Base-by-base conservation (phyloP, 768 basidiomycete genomes). In the Mycena maculata region DNA sequence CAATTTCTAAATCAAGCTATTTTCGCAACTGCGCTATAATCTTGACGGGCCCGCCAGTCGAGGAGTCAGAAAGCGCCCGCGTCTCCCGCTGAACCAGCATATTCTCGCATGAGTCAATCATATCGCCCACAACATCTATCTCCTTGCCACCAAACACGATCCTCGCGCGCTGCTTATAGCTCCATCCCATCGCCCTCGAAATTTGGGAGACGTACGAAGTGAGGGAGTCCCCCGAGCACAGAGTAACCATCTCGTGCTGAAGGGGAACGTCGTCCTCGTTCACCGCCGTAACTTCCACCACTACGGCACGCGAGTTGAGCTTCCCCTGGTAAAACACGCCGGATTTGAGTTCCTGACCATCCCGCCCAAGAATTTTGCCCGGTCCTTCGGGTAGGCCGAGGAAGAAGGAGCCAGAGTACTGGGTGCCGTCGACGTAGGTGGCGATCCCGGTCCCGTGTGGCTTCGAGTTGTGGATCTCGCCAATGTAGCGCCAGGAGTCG, bases 281-380 rank as follows among this genome's bases (percentile, higher is more conserved):
- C 45, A 47, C 45, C 23, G 45, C 45, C 45, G 45, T 47, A 47
- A 47, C 45, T 47, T 47, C 45, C 45, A 47, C 45, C 45, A 47
- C 45, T 10, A 47, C 15, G 45, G 45, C 45, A 47, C 45, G 45
- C 45, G 45, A 47, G 22, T 47, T 47, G 22, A 23, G 45, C 45
- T 47, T 47, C 45, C 45, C 45, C 22, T 47, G 45, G 45, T 47
- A 47, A 47, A 47, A 47, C 45, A 47, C 45, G 23, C 45, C 45
- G 45, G 45, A 22, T 22, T 47, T 25, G 45, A 47, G 45, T 47
- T 47, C 45, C 45, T 47, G 45, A 47, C 45, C 45, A 47, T 47
- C 22, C 45, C 45, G 45, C 45, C 45, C 45, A 9, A 47, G 45
- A 47, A 47, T 47, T 47, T 47, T 47, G 45, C 45, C 45, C 6